Evolutionary conservation across 495 filamentous ascomycete genomes (phyloP), one percentile per base, ranked within the genome.

Genomic region (Cercophora sp.): DNA sequence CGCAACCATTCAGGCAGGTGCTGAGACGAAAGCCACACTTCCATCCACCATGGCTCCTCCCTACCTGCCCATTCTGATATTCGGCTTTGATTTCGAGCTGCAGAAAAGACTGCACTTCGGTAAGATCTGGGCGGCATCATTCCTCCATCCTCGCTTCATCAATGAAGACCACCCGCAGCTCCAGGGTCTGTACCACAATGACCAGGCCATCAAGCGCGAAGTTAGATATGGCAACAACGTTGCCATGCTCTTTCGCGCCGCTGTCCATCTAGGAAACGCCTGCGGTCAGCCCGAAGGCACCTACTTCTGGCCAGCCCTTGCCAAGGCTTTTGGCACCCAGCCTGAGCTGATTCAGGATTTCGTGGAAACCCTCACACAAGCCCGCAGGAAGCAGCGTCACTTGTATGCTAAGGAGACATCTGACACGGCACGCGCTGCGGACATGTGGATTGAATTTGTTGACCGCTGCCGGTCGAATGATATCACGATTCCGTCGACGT

Each of bases 211-310:
- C 45, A 49, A 34, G 9, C 57, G 60, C n/a, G 60, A 59, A 34
- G 42, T 60, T 11, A 58, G 55, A 15, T 65, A 65, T 40, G 60
- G 55, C 13, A 65, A 65, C 63, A 65, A 65, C 27, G 36, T 65
- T 10, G 41, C 36, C 13, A 60, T 65, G 5, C 57, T 65, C 13
- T 63, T 65, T 23, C 42, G 48, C 4, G 55, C 50, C 4, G 44
- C 63, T 5, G 8, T 57, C 0, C 40, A 59, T 11, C 56, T 49
- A 35, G 18, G 37, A 1, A 22, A 34, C 1, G 51, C 44, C 45
- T 55, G 51, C 15, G 55, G 48, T 15, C 52, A 55, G 5, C 25
- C 39, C 4, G 26, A 20, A 1, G 26, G 11, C n/a, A 6, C 29
- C 29, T 19, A 24, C 3, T 52, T 63, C 18, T 65, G 63, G 63